Base-by-base conservation (phyloP, 768 basidiomycete genomes). In the Auricularia sp. region DNA sequence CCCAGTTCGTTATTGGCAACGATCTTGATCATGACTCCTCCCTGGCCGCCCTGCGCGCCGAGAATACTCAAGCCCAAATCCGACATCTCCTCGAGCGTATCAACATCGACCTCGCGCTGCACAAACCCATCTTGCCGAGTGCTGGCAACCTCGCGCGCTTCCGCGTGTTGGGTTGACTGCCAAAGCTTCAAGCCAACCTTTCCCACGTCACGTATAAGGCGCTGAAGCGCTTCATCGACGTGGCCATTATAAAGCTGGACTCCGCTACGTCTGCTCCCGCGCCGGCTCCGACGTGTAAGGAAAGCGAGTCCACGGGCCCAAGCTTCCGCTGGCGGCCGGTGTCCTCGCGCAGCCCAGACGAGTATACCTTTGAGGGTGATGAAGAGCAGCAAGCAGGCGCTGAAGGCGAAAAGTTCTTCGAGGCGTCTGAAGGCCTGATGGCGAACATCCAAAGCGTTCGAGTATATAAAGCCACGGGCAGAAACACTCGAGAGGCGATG, bases 11-110 rank as follows among this genome's bases (percentile, higher is more conserved):
- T 65, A 82, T 98, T 63, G 97, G 97, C 10, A 83, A 88, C 62
- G 86, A 90, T 70, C 76, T 98, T 39, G 24, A 24, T 24, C 24
- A 24, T 24, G 81, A 91, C 65, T 81, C 87, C 10, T 98, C 93
- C 74, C 84, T 90, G 65, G 80, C 85, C 14, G 96, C 94, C 7
- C 81, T 99, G 36, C 81, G 81, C 2, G 82, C 83, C 8, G 75
- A 82, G 62, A 77, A 79, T 24, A 75, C 51, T 7, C 67, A 70
- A 58, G 82, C 85, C 72, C 69, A 70, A 58, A 81, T 83, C 36
- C 81, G 97, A 14, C 97, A 98, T 76, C 79, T 99, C 62, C 77
- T 99, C 51, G 97, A 98, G 77, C 85, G 92, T 56, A 92, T 93
- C 71, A 96, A 86, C 74, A 88, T 99, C 71, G 86, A 90, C 68